These are phyloP conservation scores for Fusarium nanum DNA, from an alignment of 2,329 filamentous ascomycete genomes.

Conservation along the genomic window DNA sequence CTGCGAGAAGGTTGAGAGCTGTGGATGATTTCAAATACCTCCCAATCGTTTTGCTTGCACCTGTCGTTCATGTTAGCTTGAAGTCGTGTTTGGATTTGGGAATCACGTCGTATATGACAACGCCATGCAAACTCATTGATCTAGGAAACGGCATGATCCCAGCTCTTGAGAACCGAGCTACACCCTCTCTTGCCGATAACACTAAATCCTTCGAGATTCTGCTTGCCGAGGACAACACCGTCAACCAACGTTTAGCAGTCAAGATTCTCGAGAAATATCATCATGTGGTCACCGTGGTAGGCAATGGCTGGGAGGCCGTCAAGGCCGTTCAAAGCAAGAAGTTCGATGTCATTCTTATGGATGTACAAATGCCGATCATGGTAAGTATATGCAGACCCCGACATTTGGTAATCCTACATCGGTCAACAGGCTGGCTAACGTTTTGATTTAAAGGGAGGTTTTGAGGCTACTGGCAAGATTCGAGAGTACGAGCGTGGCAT, in stretches of 20 bases:
- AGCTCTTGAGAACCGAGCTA: constrained; percentile 91
- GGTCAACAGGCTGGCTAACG: constrained; percentile 50
- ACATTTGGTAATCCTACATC: not conserved
- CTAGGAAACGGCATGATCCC: constrained; percentile 96
- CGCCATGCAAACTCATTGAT: constrained; percentile 92
- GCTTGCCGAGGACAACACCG: constrained; percentile 94
- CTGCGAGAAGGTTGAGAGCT: constrained; percentile 83
- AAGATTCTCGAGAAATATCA: constrained; percentile 99
- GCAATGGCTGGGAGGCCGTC: constrained; percentile 93
- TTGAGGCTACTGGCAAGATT: constrained; percentile 97
- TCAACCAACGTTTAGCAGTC: constrained; percentile 95
- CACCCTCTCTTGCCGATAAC: constrained; percentile 90
- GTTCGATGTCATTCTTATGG: constrained; percentile 98
- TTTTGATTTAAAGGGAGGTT: constrained; percentile 75
- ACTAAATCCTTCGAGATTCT: constrained; percentile 96
- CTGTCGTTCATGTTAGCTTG: constrained; percentile 88
- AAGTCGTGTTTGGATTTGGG: constrained; percentile 95
- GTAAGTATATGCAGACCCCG: constrained; percentile 58
- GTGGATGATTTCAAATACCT: constrained; percentile 98
- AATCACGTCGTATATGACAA: constrained; percentile 99
- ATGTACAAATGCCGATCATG: constrained; percentile 99
- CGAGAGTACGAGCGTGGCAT: constrained; percentile 90
- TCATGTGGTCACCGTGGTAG: constrained; percentile 90
- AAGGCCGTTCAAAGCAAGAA: constrained; percentile 91
- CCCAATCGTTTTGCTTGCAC: constrained; percentile 91